Evolutionary conservation across 2,329 filamentous ascomycete genomes (phyloP).

Genomic region (Colletotrichum musae): DNA sequence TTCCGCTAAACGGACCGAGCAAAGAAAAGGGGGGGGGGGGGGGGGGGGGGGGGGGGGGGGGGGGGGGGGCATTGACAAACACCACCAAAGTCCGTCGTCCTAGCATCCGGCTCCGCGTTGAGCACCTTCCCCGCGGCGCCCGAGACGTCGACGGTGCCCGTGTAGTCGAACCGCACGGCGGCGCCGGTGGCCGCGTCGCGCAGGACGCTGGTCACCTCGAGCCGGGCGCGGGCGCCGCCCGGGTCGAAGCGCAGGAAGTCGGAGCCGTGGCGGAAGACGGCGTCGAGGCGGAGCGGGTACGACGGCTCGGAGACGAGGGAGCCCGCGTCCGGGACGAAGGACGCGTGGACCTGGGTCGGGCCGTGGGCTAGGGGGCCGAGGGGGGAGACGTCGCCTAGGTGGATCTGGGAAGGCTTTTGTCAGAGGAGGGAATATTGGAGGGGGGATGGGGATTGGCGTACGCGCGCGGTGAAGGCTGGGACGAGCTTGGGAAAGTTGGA

Average conservation of each 20-base stretch:
- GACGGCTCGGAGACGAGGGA: constrained; percentile 53
- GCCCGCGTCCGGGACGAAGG: constrained; percentile 49
- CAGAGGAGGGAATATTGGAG: neutral
- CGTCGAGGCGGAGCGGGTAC: constrained; percentile 54
- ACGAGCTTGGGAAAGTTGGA: constrained; percentile 54
- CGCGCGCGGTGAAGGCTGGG: constrained; percentile 55
- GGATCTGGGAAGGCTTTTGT: constrained; percentile 45
- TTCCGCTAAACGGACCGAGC: neutral
- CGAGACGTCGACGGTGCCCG: constrained; percentile 53
- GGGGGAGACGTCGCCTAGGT: constrained; percentile 47
- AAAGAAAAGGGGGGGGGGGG: no score
- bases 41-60: no score
- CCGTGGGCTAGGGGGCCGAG: constrained; percentile 47
- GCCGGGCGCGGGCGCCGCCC: constrained; percentile 52
- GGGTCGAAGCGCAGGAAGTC: constrained; percentile 58
- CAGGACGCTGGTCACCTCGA: constrained; percentile 55
- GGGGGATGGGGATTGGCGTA: constrained; percentile 40
- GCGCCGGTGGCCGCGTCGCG: constrained; percentile 51
- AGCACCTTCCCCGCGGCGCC: constrained; percentile 53
- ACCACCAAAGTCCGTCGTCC: constrained; percentile 56
- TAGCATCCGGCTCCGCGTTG: constrained; percentile 50
- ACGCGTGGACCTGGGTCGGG: constrained; percentile 51
- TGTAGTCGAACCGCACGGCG: constrained; percentile 55
- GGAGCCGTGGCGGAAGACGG: constrained; percentile 55
- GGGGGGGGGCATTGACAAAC: constrained; percentile 51